Evolutionary conservation across 352 stramenopile species (phyloP), one percentile per base, ranked within the genome.

Genomic region (Globisporangium spinosum): DNA sequence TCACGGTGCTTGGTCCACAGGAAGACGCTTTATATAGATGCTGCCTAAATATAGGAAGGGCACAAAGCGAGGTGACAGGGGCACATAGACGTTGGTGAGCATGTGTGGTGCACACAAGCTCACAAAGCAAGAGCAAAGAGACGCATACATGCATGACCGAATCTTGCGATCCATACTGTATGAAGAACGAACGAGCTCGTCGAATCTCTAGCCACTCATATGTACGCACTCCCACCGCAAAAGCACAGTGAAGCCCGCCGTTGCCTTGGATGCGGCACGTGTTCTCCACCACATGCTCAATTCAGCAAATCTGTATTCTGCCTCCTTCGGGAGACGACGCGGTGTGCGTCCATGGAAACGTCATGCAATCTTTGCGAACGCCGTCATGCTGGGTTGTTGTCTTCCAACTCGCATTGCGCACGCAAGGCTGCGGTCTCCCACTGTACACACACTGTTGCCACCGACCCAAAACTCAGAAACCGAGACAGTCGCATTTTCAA

Each of bases 391-490:
- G 43, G 15, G 53, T 13, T 32, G 23, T 4, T 40, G 54, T 20
- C 27, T 59, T 59, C 54, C 27, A 59, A 7, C n/a, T n/a, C 54
- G 25, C 4, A 7, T 25, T 27, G 7, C 5, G 27, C 54, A 59
- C 27, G 54, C 54, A 59, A 59, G 54, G 17, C 13, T 10, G 54
- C 29, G 1, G 29, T 32, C 55, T 45, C 55, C 17, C 8, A 32
- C 56, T 62, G 29, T 20, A 13, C 1, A 6, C n/a, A 47, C n/a
- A n/a, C 32, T 62, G 32, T n/a, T 62, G 56, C 56, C 56, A 45
- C 56, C 32, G n/a, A 9, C 56, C 10, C 10, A 4, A 29, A 10
- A 62, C 56, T 62, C 56, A 62, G 56, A 62, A 49, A 49, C 56
- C 20, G 32, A 62, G 9, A 49, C 56, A 62, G 56, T 10, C 45